These are phyloP conservation scores for Cadophora sp. DNA, from an alignment of 2,329 filamentous ascomycete species.

Conservation along the genomic window DNA sequence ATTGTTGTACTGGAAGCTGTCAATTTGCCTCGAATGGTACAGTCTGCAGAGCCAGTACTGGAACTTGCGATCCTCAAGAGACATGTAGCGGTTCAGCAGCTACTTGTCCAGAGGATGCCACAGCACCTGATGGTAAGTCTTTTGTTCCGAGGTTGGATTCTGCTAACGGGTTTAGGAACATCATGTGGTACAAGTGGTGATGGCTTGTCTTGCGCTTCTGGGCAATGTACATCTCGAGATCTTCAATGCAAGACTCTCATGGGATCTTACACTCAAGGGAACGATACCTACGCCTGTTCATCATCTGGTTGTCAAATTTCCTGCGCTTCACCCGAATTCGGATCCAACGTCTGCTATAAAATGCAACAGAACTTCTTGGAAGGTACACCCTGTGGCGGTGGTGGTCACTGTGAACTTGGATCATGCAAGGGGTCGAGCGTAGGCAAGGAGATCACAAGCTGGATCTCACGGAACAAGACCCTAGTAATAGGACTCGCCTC, in stretches of 20 bases:
- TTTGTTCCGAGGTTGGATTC: background rate
- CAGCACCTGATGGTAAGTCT: conserved; percentile 66
- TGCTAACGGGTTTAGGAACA: conserved; percentile 49
- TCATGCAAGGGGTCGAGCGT: conserved; percentile 75
- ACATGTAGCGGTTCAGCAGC: conserved; percentile 76
- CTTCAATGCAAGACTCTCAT: conserved; percentile 87
- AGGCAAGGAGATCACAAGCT: conserved; percentile 72
- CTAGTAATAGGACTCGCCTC: conserved; percentile 82
- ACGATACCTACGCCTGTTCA: conserved; percentile 83
- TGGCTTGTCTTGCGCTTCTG: conserved; percentile 78
- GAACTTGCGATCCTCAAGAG: conserved; percentile 85
- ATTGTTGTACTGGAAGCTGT: conserved; percentile 75
- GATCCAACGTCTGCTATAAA: conserved; percentile 69
- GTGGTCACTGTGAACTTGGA: conserved; percentile 81
- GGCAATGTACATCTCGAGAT: conserved; percentile 92
- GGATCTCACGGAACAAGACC: conserved; percentile 78
- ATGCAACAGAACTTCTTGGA: conserved; percentile 94
- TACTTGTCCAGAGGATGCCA: conserved; percentile 76
- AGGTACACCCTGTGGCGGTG: conserved; percentile 82
- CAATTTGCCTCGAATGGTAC: conserved; percentile 70
- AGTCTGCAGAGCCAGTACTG: conserved; percentile 81
- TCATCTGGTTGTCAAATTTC: conserved; percentile 74
- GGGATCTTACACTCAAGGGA: conserved; percentile 74
- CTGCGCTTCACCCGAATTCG: conserved; percentile 74
- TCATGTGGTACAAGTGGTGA: conserved; percentile 63